These are phyloP conservation scores for Basidiobolus meristosporus DNA, from an alignment of 371 early-diverging fungal species.

Conservation along the genomic window DNA sequence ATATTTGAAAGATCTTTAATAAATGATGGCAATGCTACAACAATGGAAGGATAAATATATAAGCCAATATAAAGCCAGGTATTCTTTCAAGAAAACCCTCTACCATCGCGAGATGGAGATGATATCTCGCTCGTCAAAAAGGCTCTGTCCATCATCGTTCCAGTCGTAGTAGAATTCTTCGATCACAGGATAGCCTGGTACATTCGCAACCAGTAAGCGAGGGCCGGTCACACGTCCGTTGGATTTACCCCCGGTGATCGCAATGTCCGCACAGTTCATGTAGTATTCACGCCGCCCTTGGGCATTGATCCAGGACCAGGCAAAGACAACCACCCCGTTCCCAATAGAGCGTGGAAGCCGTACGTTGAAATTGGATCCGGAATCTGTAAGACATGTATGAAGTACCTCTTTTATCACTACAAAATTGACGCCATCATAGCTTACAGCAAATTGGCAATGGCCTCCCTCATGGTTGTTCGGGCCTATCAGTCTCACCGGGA, in stretches of 20 bases:
- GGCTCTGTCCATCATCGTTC: background rate
- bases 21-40: too few species aligned
- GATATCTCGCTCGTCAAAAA: too few species aligned
- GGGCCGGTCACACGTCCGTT: background rate
- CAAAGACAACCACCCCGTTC: conserved; percentile 16
- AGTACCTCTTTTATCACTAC: conserved; percentile 27
- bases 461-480: conserved; percentile 22
- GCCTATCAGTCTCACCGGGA: conserved; percentile 12
- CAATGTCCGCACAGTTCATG: conserved; percentile 39
- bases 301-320: conserved; percentile 41
- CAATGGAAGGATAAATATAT: too few species aligned
- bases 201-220: background rate
- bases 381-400: conserved; percentile 15
- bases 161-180: background rate
- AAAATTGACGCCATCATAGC: conserved; percentile 28
- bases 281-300: conserved; percentile 12
- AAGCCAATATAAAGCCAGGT: too few species aligned
- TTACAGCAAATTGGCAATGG: conserved; percentile 38
- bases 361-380: conserved; percentile 6
- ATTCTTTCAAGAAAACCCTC: too few species aligned
- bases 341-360: conserved; percentile 20
- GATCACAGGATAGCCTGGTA: background rate
- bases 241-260: conserved; percentile 10
- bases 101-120: too few species aligned
- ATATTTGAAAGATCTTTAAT: too few species aligned